Evolutionary conservation across 306 rosid species (phyloP).

Genomic region (Quercus mongolica): DNA sequence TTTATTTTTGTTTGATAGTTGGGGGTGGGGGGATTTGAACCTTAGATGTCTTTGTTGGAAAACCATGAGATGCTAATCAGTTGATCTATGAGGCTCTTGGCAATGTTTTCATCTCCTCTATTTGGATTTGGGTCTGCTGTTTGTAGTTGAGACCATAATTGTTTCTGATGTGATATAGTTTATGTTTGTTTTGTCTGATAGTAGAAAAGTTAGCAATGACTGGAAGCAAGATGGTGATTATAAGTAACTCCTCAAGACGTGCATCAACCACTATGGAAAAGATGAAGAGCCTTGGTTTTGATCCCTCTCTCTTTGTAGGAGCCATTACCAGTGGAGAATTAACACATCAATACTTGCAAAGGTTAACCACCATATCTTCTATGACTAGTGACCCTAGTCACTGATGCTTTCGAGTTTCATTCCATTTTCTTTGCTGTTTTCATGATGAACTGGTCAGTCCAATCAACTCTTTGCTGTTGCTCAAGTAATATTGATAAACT

Average conservation of each 20-base stretch:
- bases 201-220: slow-evolving; percentile 68
- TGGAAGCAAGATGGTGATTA: slow-evolving; percentile 90
- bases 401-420: background rate
- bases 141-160: no score
- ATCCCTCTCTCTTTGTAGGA: slow-evolving; percentile 74
- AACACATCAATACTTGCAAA: slow-evolving; percentile 72
- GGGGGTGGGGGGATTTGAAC: no score
- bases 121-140: background rate
- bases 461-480: background rate
- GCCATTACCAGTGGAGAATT: slow-evolving; percentile 93
- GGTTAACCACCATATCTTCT: slow-evolving; percentile 30
- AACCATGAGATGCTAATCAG: no score
- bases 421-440: background rate
- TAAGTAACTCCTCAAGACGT: slow-evolving; percentile 97
- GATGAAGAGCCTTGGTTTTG: slow-evolving; percentile 78
- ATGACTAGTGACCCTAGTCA: background rate
- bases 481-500: background rate
- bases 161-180: no score
- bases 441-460: background rate
- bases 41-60: no score
- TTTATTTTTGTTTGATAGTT: no score
- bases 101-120: background rate
- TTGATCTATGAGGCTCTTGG: no score
- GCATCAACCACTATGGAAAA: slow-evolving; percentile 76
- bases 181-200: slow-evolving; percentile 9